These are phyloP conservation scores for Stemphylium vesicarium DNA, from an alignment of 2,329 filamentous ascomycete species.

Conservation along the genomic window DNA sequence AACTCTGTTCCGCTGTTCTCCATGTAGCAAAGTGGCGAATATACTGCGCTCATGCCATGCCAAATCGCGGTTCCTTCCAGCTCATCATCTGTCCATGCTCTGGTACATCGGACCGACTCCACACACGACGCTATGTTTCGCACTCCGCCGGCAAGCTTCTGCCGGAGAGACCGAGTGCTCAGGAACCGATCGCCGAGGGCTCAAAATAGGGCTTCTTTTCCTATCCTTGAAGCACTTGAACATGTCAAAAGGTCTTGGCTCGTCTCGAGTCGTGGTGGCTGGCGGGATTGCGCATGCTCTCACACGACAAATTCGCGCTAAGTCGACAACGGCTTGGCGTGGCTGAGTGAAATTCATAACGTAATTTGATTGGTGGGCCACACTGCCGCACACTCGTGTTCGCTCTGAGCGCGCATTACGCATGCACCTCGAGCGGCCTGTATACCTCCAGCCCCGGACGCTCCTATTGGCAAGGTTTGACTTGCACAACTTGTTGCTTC, in stretches of 20 bases:
- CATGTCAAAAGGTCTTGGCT: conserved; percentile 1
- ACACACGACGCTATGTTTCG: conserved; percentile 16
- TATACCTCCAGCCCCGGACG: conserved; percentile 1
- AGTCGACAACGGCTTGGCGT: background rate
- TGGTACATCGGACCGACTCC: conserved; percentile 11
- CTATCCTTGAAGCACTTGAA: background rate
- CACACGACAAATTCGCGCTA: background rate
- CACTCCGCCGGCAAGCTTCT: conserved; percentile 6
- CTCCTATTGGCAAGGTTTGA: background rate
- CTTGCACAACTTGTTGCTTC: background rate
- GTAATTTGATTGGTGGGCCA: background rate
- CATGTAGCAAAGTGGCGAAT: conserved; percentile 11
- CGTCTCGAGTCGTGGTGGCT: background rate
- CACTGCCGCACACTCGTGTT: background rate
- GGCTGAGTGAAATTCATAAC: background rate
- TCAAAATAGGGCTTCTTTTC: conserved; percentile 4
- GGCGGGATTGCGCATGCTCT: background rate
- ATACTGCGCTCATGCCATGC: conserved; percentile 13
- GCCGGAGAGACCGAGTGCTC: conserved; percentile 3
- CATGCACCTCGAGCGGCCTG: background rate
- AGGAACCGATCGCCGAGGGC: conserved; percentile 8
- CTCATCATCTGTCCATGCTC: conserved; percentile 6
- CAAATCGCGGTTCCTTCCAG: conserved; percentile 7
- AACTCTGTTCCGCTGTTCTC: conserved; percentile 7
- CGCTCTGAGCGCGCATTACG: background rate